A percentile compares a stretch with the other conserved stretches of the same genome.
These are phyloP conservation scores for Cladobotryum mycophilum DNA, from an alignment of 2,329 filamentous ascomycete species.

Conservation along the genomic window DNA sequence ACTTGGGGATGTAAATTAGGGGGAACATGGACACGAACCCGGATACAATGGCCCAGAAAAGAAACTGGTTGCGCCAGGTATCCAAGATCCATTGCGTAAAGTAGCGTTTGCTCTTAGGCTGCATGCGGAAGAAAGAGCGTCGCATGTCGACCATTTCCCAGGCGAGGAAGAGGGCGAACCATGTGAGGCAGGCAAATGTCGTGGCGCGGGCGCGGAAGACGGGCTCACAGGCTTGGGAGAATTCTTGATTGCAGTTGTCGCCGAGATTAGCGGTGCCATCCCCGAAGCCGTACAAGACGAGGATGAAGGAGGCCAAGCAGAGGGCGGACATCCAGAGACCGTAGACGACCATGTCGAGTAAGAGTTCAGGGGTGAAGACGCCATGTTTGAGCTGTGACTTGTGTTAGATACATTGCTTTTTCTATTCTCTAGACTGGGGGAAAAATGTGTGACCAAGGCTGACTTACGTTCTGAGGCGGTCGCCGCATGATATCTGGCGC, in stretches of 20 bases:
- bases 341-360: constrained; percentile 61
- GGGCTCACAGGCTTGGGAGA: constrained; percentile 46
- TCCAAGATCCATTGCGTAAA: constrained; percentile 61
- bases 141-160: constrained; percentile 71
- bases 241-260: constrained; percentile 51
- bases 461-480: constrained; percentile 56
- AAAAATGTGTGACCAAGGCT: not conserved
- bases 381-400: constrained; percentile 35
- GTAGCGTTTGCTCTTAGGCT: constrained; percentile 53
- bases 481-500: constrained; percentile 62
- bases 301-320: constrained; percentile 45
- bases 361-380: constrained; percentile 59
- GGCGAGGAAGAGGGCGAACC: constrained; percentile 67
- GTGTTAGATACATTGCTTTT: constrained; percentile 4
- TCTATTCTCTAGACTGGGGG: not conserved
- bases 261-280: constrained; percentile 46
- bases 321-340: constrained; percentile 61
- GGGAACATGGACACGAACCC: constrained; percentile 43
- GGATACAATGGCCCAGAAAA: constrained; percentile 54
- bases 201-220: constrained; percentile 66
- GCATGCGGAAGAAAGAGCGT: constrained; percentile 66
- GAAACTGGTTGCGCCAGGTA: constrained; percentile 63
- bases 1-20: constrained; percentile 50
- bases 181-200: constrained; percentile 65
- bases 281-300: constrained; percentile 46